phyloP scores from a whole-genome alignment of 116 monocot species.

The Papilionanthe hybrid region DNA sequence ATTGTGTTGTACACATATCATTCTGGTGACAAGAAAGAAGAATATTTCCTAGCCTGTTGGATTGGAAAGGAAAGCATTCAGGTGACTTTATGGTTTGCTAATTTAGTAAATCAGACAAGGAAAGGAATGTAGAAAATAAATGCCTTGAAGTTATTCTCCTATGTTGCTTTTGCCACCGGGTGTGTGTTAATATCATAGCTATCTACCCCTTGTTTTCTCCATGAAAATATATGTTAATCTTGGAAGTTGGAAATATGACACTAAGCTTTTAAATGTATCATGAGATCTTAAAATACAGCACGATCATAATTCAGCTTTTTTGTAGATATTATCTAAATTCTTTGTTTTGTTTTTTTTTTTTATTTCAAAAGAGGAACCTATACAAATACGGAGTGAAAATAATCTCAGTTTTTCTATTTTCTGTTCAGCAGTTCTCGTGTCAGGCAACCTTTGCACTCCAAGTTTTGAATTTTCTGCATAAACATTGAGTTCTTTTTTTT shows the following conservation, averaged over 20 bases:
- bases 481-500: too few species aligned
- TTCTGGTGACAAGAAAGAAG: conserved; percentile 91
- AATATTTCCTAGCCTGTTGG: conserved; percentile 82
- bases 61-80: conserved; percentile 82
- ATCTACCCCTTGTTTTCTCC: too few species aligned
- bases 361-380: too few species aligned
- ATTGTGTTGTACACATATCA: conserved; percentile 94
- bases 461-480: too few species aligned
- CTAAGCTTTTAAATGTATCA: background rate
- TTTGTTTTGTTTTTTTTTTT: too few species aligned
- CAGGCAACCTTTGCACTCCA: too few species aligned
- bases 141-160: background rate
- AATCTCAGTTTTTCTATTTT: too few species aligned
- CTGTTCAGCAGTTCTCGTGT: too few species aligned
- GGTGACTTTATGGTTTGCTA: conserved; percentile 39
- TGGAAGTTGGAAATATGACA: background rate
- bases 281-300: background rate
- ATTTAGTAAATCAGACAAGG: background rate
- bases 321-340: too few species aligned
- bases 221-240: too few species aligned
- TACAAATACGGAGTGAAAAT: too few species aligned
- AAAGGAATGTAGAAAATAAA: background rate
- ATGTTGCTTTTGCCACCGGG: background rate
- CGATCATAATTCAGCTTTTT: background rate
- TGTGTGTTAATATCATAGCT: too few species aligned